These are phyloP conservation scores for Malus sylvestris DNA, from an alignment of 306 rosid genomes.

Conservation along the genomic window DNA sequence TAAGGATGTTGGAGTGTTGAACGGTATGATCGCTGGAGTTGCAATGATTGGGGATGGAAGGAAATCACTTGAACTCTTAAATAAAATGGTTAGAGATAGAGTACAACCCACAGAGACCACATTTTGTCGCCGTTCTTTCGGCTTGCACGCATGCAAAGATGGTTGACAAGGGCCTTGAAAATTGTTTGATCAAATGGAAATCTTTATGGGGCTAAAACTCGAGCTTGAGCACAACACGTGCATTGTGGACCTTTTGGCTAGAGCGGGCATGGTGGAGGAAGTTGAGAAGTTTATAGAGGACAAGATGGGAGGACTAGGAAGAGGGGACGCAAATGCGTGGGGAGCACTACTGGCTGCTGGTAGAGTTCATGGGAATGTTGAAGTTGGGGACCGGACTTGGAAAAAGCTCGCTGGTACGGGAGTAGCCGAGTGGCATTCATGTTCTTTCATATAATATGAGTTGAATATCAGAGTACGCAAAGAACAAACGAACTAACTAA, in stretches of 20 bases:
- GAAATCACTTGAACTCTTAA: slow-evolving; percentile 49
- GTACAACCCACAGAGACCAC: slow-evolving; percentile 48
- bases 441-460: slow-evolving; percentile 62
- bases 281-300: slow-evolving; percentile 69
- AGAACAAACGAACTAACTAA: no score
- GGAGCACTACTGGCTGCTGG: slow-evolving; percentile 74
- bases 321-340: slow-evolving; percentile 62
- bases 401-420: slow-evolving; percentile 54
- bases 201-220: slow-evolving; percentile 19
- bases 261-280: slow-evolving; percentile 63
- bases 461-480: no score
- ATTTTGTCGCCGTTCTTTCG: slow-evolving; percentile 51
- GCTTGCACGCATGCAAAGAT: slow-evolving; percentile 60
- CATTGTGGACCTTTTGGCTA: slow-evolving; percentile 56
- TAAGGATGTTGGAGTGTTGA: slow-evolving; percentile 53
- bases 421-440: slow-evolving; percentile 55
- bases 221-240: slow-evolving; percentile 35
- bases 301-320: slow-evolving; percentile 63
- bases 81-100: slow-evolving; percentile 32
- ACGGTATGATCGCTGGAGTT: slow-evolving; percentile 45
- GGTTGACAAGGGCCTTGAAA: slow-evolving; percentile 49
- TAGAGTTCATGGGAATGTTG: slow-evolving; percentile 58
- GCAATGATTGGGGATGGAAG: neutral
- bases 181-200: slow-evolving; percentile 47
- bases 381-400: slow-evolving; percentile 54